Conservation (phyloP, 2,329 filamentous ascomycete species). For the Cladobotryum protrusum region DNA sequence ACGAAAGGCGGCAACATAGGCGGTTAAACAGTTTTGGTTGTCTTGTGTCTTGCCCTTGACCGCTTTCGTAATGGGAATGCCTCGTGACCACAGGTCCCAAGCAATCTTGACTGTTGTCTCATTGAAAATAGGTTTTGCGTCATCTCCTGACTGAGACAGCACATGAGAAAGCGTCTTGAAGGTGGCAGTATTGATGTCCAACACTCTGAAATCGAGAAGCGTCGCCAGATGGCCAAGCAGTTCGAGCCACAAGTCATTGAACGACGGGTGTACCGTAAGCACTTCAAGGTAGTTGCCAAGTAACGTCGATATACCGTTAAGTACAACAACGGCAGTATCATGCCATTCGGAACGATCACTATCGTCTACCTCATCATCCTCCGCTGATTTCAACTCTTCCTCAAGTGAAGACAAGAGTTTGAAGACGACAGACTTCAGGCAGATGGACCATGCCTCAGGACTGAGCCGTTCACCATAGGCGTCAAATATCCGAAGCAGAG, state of each 20-base stretch:
- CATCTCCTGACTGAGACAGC: conserved; percentile 45
- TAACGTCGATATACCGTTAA: conserved; percentile 66
- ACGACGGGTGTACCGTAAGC: conserved; percentile 58
- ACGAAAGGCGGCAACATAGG: conserved; percentile 71
- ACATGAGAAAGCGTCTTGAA: conserved; percentile 63
- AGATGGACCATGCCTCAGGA: conserved; percentile 75
- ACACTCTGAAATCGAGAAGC: conserved; percentile 54
- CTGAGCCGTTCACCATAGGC: conserved; percentile 78
- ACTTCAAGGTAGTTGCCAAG: conserved; percentile 71
- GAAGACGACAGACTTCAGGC: conserved; percentile 75
- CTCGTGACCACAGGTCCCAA: conserved; percentile 65
- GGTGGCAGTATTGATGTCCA: conserved; percentile 66
- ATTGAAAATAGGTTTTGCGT: conserved; percentile 38
- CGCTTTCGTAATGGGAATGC: conserved; percentile 47
- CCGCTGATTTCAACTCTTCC: conserved; percentile 40
- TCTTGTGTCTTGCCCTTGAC: conserved; percentile 39
- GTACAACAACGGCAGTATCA: conserved; percentile 67
- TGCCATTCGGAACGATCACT: conserved; percentile 56
- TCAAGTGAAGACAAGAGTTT: conserved; percentile 68
- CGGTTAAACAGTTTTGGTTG: conserved; percentile 76
- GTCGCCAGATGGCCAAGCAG: conserved; percentile 63
- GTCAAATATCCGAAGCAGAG: conserved; percentile 83
- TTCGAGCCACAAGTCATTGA: conserved; percentile 69
- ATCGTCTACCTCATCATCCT: conserved; percentile 33
- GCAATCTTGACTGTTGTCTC: conserved; percentile 51